Conservation (phyloP, 768 basidiomycete genomes). For the Lactarius indigo region DNA sequence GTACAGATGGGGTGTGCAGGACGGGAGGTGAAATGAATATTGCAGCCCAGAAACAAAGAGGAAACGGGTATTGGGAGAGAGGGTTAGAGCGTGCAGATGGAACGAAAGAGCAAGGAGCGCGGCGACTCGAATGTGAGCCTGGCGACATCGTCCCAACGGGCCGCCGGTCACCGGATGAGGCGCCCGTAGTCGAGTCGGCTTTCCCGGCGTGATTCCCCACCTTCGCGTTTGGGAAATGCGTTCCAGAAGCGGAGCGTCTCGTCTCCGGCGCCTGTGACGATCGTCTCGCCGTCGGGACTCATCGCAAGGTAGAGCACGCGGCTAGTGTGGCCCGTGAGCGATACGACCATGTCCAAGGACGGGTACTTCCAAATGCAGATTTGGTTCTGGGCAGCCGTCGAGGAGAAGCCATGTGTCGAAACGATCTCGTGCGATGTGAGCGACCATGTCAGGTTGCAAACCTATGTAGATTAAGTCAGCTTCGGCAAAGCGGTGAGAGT, state of each 20-base stretch:
- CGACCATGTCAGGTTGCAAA: slow-evolving; percentile 97
- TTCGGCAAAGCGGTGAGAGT: not conserved
- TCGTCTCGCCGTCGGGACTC: slow-evolving; percentile 96
- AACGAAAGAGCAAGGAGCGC: not conserved
- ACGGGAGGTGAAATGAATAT: slow-evolving; percentile 1
- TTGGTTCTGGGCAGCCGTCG: slow-evolving; percentile 91
- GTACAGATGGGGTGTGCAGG: slow-evolving; percentile 16
- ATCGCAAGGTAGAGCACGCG: slow-evolving; percentile 96
- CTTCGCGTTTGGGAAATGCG: slow-evolving; percentile 80
- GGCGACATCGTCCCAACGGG: not conserved
- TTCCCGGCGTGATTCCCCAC: slow-evolving; percentile 35
- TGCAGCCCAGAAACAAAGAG: slow-evolving; percentile 15
- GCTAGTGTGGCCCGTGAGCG: slow-evolving; percentile 90
- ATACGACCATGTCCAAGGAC: slow-evolving; percentile 88
- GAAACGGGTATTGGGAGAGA: slow-evolving; percentile 5
- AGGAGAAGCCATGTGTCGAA: slow-evolving; percentile 96
- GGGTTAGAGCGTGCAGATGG: not conserved
- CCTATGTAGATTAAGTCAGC: slow-evolving; percentile 43
- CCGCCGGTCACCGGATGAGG: slow-evolving; percentile 34
- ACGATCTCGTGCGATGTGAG: slow-evolving; percentile 95
- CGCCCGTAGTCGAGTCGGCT: slow-evolving; percentile 46
- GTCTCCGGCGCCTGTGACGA: slow-evolving; percentile 97
- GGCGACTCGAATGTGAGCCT: not conserved
- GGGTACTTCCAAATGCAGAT: slow-evolving; percentile 97
- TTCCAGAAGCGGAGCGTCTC: slow-evolving; percentile 98